Conservation (phyloP, 192 early-diverging fungal genomes). For the Linnemannia hyalina region DNA sequence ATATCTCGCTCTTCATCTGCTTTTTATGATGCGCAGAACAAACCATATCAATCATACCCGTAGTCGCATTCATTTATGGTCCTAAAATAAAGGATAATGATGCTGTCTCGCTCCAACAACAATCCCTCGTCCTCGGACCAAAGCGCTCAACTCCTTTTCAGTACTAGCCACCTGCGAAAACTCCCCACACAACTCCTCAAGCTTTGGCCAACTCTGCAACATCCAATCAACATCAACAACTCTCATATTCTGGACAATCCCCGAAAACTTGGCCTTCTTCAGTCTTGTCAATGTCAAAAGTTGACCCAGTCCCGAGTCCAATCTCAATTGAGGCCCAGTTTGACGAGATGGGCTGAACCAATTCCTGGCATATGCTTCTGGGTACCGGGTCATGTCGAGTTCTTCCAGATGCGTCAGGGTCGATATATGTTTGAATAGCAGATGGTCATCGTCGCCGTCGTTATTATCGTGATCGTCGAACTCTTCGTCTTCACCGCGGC, state of each 20-base stretch:
- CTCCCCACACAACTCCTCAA: background rate
- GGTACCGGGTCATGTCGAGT: background rate
- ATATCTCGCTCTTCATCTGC: too few relatives aligned
- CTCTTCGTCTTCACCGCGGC: too few relatives aligned
- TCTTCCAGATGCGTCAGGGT: background rate
- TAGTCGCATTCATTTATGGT: too few relatives aligned
- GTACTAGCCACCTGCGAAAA: background rate
- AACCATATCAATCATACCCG: too few relatives aligned
- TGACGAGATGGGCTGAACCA: too few relatives aligned
- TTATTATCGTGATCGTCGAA: too few relatives aligned
- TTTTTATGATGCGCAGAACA: too few relatives aligned
- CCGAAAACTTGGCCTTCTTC: background rate
- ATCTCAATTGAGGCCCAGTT: background rate
- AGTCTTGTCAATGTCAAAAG: background rate
- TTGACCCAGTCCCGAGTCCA: background rate
- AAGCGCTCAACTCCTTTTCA: background rate
- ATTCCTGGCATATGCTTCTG: too few relatives aligned
- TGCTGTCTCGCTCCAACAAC: too few relatives aligned
- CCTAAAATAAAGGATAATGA: too few relatives aligned
- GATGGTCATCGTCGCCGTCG: background rate
- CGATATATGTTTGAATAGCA: background rate
- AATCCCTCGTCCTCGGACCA: background rate
- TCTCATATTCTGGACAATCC: background rate
- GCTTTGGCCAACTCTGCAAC: background rate
- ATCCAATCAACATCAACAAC: background rate